Evolutionary conservation across 208 protist genomes (phyloP), one percentile per base, ranked within the genome.

Genomic region (Acanthamoeba healyi): DNA sequence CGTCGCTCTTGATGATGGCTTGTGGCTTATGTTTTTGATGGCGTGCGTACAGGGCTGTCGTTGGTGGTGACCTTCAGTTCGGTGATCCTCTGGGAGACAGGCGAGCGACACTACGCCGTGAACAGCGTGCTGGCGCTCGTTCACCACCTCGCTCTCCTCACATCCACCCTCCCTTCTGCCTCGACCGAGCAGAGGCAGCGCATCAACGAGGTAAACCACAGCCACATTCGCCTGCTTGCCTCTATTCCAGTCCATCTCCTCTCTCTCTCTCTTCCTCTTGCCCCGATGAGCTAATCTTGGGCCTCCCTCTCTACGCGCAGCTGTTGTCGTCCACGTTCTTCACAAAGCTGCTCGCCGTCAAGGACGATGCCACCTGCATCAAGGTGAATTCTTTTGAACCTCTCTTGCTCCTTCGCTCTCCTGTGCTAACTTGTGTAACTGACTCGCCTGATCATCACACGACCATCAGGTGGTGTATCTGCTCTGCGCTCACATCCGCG

Each of bases 241-340:
- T n/a, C n/a, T n/a, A n/a, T n/a, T n/a, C n/a, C n/a, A n/a, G n/a
- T n/a, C n/a, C n/a, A n/a, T n/a, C n/a, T n/a, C n/a, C n/a, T n/a
- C n/a, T n/a, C n/a, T n/a, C n/a, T n/a, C n/a, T n/a, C n/a, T n/a
- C n/a, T n/a, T n/a, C n/a, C n/a, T n/a, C n/a, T n/a, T n/a, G n/a
- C n/a, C n/a, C n/a, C n/a, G n/a, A n/a, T n/a, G n/a, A n/a, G n/a
- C n/a, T n/a, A n/a, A n/a, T n/a, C n/a, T n/a, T n/a, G n/a, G n/a
- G n/a, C n/a, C n/a, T n/a, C n/a, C n/a, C n/a, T n/a, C n/a, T n/a
- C n/a, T n/a, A n/a, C n/a, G 40, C 58, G 34, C 82, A 89, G 82
- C 29, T 89, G 1, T 29, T 89, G 54, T 70, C 56, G 49, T 44
- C 82, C n/a, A 89, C 46, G 1, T 89, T 89, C 56, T 89, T 89